These are phyloP conservation scores for Geotrichum macrosporum DNA, from an alignment of 1,139 yeast genomes.

Conservation along the genomic window DNA sequence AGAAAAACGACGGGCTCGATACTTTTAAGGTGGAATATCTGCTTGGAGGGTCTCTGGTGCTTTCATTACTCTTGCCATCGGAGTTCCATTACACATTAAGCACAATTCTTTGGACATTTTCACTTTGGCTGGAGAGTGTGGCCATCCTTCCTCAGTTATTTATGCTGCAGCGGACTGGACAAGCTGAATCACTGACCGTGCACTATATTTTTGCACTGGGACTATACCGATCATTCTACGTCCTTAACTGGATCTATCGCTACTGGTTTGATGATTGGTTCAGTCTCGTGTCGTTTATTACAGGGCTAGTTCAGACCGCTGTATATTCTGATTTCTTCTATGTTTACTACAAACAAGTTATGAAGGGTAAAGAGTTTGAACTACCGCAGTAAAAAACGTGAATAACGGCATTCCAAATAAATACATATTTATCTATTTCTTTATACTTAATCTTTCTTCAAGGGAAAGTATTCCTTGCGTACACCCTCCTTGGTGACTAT, in stretches of 20 bases:
- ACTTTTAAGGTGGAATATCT: conserved; percentile 73
- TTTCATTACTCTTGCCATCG: conserved; percentile 63
- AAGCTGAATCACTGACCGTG: conserved; percentile 79
- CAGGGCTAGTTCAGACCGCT: conserved; percentile 82
- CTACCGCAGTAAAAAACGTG: conserved; percentile 54
- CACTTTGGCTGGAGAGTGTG: conserved; percentile 64
- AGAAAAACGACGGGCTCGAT: conserved; percentile 57
- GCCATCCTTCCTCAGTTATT: conserved; percentile 91
- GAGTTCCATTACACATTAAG: conserved; percentile 41
- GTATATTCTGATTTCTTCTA: conserved; percentile 93
- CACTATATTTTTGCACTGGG: conserved; percentile 95
- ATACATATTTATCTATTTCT: conserved; percentile 17
- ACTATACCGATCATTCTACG: conserved; percentile 76
- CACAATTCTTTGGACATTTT: conserved; percentile 46
- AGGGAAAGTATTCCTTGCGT: conserved; percentile 72
- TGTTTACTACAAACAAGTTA: conserved; percentile 76
- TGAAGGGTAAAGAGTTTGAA: conserved; percentile 76
- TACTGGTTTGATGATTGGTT: conserved; percentile 62
- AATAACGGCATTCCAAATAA: conserved; percentile 5
- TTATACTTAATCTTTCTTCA: conserved; percentile 69
- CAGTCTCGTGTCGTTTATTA: conserved; percentile 65
- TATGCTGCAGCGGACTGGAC: conserved; percentile 84
- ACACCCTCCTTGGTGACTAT: conserved; percentile 94
- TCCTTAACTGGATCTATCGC: conserved; percentile 94
- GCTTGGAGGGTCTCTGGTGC: conserved; percentile 55